These are phyloP conservation scores for Hyaloscypha variabilis DNA, from an alignment of 495 filamentous ascomycete genomes.

Conservation along the genomic window DNA sequence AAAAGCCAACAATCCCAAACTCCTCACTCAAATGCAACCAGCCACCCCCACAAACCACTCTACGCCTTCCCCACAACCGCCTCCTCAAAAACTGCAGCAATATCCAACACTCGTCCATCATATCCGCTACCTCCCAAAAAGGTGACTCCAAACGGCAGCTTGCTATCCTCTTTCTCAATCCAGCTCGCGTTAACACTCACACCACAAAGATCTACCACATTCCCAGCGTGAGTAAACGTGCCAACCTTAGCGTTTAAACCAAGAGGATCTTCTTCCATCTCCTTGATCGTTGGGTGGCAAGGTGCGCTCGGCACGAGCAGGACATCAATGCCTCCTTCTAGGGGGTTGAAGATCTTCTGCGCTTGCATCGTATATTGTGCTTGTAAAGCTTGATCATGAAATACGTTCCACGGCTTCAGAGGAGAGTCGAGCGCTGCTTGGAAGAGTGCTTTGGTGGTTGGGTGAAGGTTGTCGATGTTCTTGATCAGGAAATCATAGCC, in stretches of 20 bases:
- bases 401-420: slow-evolving; percentile 56
- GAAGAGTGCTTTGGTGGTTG: slow-evolving; percentile 55
- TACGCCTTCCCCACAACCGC: slow-evolving; percentile 17
- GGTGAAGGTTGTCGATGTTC: slow-evolving; percentile 46
- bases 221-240: slow-evolving; percentile 64
- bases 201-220: slow-evolving; percentile 67
- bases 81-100: slow-evolving; percentile 56
- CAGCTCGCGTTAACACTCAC: slow-evolving; percentile 58
- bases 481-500: slow-evolving; percentile 24
- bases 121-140: slow-evolving; percentile 56
- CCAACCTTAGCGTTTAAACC: slow-evolving; percentile 56
- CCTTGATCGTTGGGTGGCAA: slow-evolving; percentile 57
- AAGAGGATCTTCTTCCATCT: slow-evolving; percentile 59
- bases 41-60: neutral
- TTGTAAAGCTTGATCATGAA: slow-evolving; percentile 56
- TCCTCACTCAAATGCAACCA: neutral
- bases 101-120: slow-evolving; percentile 58
- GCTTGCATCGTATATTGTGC: slow-evolving; percentile 46
- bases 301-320: slow-evolving; percentile 64
- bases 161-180: slow-evolving; percentile 32
- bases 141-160: slow-evolving; percentile 65
- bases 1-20: neutral
- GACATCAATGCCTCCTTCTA: slow-evolving; percentile 52
- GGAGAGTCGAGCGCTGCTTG: slow-evolving; percentile 44
- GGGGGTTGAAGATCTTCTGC: slow-evolving; percentile 47